A percentile compares a stretch with the other conserved stretches of the same genome.
Evolutionary conservation across 441 rosid genomes (phyloP).

Genomic region (Lepidium campestre): DNA sequence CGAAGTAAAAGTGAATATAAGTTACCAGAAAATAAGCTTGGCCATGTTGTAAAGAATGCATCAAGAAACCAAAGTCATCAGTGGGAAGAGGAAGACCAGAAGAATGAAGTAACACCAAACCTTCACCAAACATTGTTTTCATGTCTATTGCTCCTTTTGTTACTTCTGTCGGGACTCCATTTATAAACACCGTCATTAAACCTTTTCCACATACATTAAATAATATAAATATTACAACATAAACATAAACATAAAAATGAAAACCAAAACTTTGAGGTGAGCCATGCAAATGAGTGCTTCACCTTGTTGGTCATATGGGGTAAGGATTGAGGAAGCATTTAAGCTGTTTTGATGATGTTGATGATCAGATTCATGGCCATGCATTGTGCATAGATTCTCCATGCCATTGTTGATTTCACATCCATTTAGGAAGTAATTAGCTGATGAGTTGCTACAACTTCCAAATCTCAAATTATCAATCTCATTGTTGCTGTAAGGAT

Average conservation of each 20-base stretch:
- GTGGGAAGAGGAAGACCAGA: constrained; percentile 72
- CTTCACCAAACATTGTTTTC: constrained; percentile 71
- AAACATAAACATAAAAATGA: too few relatives aligned
- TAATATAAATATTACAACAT: too few relatives aligned
- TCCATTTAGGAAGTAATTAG: constrained; percentile 12
- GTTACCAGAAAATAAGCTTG: constrained; percentile 89
- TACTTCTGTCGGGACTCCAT: constrained; percentile 76
- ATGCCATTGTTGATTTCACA: constrained; percentile 18
- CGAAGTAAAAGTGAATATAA: neutral
- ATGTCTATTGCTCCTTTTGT: constrained; percentile 72
- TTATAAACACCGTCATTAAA: constrained; percentile 67
- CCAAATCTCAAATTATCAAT: constrained; percentile 21
- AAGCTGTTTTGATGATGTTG: constrained; percentile 4
- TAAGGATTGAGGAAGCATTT: neutral
- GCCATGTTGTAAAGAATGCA: constrained; percentile 77
- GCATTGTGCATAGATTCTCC: constrained; percentile 10
- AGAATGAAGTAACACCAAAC: constrained; percentile 52
- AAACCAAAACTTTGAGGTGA: too few relatives aligned
- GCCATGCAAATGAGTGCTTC: constrained; percentile 29
- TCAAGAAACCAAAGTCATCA: constrained; percentile 66
- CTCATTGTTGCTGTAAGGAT: constrained; percentile 14
- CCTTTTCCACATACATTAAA: constrained; percentile 26
- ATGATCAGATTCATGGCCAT: constrained; percentile 45
- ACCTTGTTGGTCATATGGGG: constrained; percentile 59
- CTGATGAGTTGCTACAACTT: constrained; percentile 15